These are phyloP conservation scores for Croton setiger DNA, from an alignment of 441 rosid species.

Conservation along the genomic window DNA sequence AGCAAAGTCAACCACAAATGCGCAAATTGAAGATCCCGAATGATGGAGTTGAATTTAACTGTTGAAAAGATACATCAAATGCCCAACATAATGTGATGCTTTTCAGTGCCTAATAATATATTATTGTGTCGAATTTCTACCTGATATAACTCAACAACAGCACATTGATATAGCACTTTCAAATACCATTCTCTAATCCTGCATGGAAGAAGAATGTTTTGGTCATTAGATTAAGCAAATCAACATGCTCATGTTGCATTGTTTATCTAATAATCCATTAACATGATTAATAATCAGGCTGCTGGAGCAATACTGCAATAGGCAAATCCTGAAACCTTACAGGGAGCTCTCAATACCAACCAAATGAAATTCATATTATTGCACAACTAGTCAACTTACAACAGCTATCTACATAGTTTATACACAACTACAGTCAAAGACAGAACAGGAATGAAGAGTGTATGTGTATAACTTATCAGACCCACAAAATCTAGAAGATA, in stretches of 20 bases:
- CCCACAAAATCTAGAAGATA: background rate
- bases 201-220: slow-evolving; percentile 11
- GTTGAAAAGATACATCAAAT: background rate
- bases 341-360: background rate
- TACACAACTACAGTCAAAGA: background rate
- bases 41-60: too few species aligned
- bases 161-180: slow-evolving; percentile 3
- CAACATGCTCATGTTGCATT: background rate
- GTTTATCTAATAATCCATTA: background rate
- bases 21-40: slow-evolving; percentile 4
- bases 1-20: slow-evolving; percentile 11
- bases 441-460: background rate
- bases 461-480: background rate
- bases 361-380: background rate
- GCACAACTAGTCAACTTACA: background rate
- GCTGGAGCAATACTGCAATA: background rate
- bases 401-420: background rate
- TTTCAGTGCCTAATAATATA: background rate
- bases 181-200: slow-evolving; percentile 23
- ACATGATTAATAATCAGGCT: background rate
- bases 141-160: slow-evolving; percentile 6
- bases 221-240: background rate
- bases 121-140: slow-evolving; percentile 19
- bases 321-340: background rate
- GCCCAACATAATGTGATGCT: slow-evolving; percentile 3